phyloP scores from a whole-genome alignment of 192 early-diverging fungal species.

The Chytriomyces sp. region DNA sequence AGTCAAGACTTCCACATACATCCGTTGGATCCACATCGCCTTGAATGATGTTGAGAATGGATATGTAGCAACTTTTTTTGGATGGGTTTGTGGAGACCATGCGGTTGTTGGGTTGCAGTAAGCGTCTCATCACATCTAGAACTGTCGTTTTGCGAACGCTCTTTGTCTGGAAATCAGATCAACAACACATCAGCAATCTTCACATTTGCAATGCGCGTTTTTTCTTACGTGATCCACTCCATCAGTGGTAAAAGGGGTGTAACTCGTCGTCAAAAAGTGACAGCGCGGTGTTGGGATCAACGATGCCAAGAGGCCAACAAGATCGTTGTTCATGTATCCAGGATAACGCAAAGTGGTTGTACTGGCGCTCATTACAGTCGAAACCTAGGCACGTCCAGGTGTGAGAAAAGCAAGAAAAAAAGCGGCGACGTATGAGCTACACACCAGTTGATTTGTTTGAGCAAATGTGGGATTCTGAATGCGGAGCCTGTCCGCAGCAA shows the following conservation, averaged over 20 bases:
- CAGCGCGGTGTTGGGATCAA: constrained; percentile 98
- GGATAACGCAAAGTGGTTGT: constrained; percentile 97
- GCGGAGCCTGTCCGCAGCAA: constrained; percentile 90
- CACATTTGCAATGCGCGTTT: not conserved
- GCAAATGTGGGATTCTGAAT: constrained; percentile 93
- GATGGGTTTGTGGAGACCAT: constrained; percentile 94
- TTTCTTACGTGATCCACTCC: constrained; percentile 74
- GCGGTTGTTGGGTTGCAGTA: constrained; percentile 95
- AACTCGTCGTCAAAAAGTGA: constrained; percentile 92
- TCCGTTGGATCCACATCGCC: constrained; percentile 98
- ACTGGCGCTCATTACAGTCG: constrained; percentile 96
- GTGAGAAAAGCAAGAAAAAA: constrained; percentile 16
- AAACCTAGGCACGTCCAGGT: constrained; percentile 61
- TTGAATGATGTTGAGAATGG: constrained; percentile 98
- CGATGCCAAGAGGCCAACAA: constrained; percentile 92
- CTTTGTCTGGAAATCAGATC: constrained; percentile 65
- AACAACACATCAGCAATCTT: no score
- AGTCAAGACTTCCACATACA: constrained; percentile 50
- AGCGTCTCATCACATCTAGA: constrained; percentile 94
- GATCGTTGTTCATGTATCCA: constrained; percentile 99
- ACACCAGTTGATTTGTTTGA: constrained; percentile 93
- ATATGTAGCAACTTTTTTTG: constrained; percentile 96
- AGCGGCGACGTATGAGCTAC: not conserved
- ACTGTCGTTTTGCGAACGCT: constrained; percentile 96
- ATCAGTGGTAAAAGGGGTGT: constrained; percentile 96